These are phyloP conservation scores for Hibiscus tridactylites DNA, from an alignment of 345 rosid genomes.

Conservation along the genomic window DNA sequence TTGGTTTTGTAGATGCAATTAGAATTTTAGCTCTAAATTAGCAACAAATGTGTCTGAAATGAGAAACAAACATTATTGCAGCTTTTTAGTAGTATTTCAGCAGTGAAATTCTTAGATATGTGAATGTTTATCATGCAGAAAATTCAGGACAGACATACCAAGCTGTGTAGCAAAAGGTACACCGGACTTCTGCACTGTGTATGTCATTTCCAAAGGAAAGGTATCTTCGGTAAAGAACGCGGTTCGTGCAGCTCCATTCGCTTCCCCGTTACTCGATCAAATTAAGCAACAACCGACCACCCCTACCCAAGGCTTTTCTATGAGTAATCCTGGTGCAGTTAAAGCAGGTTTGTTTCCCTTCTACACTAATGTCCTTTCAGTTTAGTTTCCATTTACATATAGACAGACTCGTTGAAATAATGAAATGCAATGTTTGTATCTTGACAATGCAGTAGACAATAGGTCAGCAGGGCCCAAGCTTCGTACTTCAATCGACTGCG, in stretches of 20 bases:
- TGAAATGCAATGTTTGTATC: neutral
- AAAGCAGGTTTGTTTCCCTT: slow-evolving; percentile 39
- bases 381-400: neutral
- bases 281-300: slow-evolving; percentile 28
- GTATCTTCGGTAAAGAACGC: slow-evolving; percentile 52
- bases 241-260: slow-evolving; percentile 45
- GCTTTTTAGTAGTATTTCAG: too few relatives aligned
- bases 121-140: slow-evolving; percentile 25
- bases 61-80: too few relatives aligned
- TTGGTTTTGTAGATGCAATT: neutral
- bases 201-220: slow-evolving; percentile 69
- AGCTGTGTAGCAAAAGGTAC: slow-evolving; percentile 50
- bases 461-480: slow-evolving; percentile 19
- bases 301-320: neutral
- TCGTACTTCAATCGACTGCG: slow-evolving; percentile 36
- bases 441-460: neutral
- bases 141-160: slow-evolving; percentile 61
- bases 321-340: slow-evolving; percentile 19
- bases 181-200: slow-evolving; percentile 84
- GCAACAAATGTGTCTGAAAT: too few relatives aligned
- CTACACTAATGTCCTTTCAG: neutral
- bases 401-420: neutral
- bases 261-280: slow-evolving; percentile 54
- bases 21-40: too few relatives aligned
- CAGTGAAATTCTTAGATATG: neutral